Evolutionary conservation across 2,329 filamentous ascomycete genomes (phyloP).

Genomic region (Hypoxylon sp.): DNA sequence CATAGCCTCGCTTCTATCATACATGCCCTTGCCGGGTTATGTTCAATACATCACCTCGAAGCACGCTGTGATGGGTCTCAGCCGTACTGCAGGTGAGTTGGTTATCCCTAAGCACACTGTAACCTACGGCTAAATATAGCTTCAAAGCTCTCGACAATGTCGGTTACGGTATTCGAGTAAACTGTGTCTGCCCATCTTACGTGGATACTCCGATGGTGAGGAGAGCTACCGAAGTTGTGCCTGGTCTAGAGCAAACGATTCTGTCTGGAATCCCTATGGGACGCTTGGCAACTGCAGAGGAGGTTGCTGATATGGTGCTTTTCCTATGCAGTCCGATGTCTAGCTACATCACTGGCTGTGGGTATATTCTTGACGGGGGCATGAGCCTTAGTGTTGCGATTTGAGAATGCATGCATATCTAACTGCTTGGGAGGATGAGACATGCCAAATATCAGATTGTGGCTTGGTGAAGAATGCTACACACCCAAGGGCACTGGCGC

Average conservation of each 20-base stretch:
- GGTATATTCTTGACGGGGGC: slow-evolving; percentile 20
- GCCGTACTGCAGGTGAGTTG: no score
- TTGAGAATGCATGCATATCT: no score
- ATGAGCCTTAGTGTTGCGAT: slow-evolving; percentile 6
- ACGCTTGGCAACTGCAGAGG: slow-evolving; percentile 10
- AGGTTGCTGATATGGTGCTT: slow-evolving; percentile 18
- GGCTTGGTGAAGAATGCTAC: no score
- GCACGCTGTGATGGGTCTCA: slow-evolving; percentile 17
- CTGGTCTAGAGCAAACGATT: slow-evolving; percentile 15
- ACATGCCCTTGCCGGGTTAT: not conserved
- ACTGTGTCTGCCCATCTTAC: slow-evolving; percentile 46
- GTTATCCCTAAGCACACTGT: no score
- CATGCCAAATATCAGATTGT: no score
- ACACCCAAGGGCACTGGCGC: no score
- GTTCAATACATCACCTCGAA: slow-evolving; percentile 13
- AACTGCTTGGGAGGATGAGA: no score
- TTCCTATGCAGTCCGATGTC: slow-evolving; percentile 19
- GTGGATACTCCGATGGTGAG: slow-evolving; percentile 44
- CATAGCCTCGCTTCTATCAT: slow-evolving; percentile 4
- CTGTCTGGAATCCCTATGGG: slow-evolving; percentile 16
- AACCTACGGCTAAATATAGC: no score
- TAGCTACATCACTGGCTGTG: slow-evolving; percentile 25
- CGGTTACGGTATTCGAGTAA: slow-evolving; percentile 43
- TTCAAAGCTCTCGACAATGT: slow-evolving; percentile 44
- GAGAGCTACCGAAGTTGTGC: slow-evolving; percentile 23